phyloP scores from a whole-genome alignment of 2,329 filamentous ascomycete genomes.

The Fusarium cicatricum region DNA sequence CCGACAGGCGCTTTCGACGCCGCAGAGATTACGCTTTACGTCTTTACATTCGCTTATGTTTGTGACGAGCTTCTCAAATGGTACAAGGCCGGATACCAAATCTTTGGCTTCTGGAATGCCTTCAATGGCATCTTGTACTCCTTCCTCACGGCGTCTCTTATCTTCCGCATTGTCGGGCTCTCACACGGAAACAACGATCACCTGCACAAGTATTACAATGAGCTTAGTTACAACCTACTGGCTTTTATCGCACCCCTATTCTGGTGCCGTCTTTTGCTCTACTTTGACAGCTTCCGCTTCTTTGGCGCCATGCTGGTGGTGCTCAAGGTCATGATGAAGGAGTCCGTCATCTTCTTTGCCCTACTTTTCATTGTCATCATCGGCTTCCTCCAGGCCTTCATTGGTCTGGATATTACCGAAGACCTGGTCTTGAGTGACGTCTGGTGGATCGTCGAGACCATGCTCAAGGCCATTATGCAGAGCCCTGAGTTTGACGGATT shows the following conservation, averaged over 20 bases:
- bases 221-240: constrained; percentile 90
- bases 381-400: constrained; percentile 91
- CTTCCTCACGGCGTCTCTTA: constrained; percentile 79
- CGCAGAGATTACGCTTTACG: constrained; percentile 84
- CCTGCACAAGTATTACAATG: constrained; percentile 71
- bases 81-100: constrained; percentile 92
- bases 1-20: constrained; percentile 81
- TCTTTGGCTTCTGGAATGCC: constrained; percentile 95
- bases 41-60: constrained; percentile 91
- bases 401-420: constrained; percentile 87
- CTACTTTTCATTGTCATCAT: constrained; percentile 84
- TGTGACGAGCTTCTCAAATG: constrained; percentile 89
- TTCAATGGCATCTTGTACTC: constrained; percentile 89
- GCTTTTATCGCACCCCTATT: constrained; percentile 96
- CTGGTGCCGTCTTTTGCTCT: constrained; percentile 91
- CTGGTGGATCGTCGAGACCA: constrained; percentile 78
- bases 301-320: constrained; percentile 99
- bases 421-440: constrained; percentile 74
- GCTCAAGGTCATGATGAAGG: constrained; percentile 93
- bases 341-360: constrained; percentile 95
- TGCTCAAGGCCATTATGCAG: constrained; percentile 92
- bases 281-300: constrained; percentile 92
- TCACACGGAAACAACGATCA: constrained; percentile 60
- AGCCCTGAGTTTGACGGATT: constrained; percentile 90
- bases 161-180: constrained; percentile 81